Percentiles rank a stretch among this genome's conserved stretches.
phyloP scores from a whole-genome alignment of 352 stramenopile genomes.

The Aphanomyces cochlioides region DNA sequence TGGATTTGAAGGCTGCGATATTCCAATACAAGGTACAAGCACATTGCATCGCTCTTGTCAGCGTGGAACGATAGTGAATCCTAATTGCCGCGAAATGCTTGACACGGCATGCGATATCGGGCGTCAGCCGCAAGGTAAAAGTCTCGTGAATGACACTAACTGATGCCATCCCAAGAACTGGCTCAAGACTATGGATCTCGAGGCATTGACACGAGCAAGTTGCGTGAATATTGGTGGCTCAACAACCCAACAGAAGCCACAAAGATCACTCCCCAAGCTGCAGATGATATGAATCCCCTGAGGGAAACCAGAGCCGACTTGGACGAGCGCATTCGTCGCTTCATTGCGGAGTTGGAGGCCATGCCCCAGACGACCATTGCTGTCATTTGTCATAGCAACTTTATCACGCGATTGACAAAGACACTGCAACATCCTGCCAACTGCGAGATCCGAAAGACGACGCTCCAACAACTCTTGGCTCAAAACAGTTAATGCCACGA shows the following conservation, averaged over 20 bases:
- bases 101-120: conserved; percentile 83
- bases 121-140: conserved; percentile 44
- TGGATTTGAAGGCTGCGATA: conserved; percentile 49
- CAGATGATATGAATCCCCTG: conserved; percentile 52
- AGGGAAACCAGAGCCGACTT: conserved; percentile 56
- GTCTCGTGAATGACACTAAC: background rate
- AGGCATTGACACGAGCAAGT: conserved; percentile 15
- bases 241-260: conserved; percentile 34
- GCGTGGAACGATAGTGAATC: conserved; percentile 46
- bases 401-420: conserved; percentile 79
- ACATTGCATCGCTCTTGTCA: background rate
- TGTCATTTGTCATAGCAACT: conserved; percentile 77
- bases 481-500: background rate
- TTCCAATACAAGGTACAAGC: conserved; percentile 53
- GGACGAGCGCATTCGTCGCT: conserved; percentile 60
- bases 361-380: conserved; percentile 68
- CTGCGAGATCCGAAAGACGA: conserved; percentile 64
- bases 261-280: conserved; percentile 37
- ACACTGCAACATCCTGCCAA: conserved; percentile 78
- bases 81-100: conserved; percentile 74
- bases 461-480: conserved; percentile 25
- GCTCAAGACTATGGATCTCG: conserved; percentile 29
- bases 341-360: conserved; percentile 49
- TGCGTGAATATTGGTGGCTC: conserved; percentile 69
- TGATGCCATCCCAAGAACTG: conserved; percentile 35